Evolutionary conservation across 2,329 filamentous ascomycete species (phyloP), one percentile per base, ranked within the genome.

Genomic region (Pleoardoris graminearum): DNA sequence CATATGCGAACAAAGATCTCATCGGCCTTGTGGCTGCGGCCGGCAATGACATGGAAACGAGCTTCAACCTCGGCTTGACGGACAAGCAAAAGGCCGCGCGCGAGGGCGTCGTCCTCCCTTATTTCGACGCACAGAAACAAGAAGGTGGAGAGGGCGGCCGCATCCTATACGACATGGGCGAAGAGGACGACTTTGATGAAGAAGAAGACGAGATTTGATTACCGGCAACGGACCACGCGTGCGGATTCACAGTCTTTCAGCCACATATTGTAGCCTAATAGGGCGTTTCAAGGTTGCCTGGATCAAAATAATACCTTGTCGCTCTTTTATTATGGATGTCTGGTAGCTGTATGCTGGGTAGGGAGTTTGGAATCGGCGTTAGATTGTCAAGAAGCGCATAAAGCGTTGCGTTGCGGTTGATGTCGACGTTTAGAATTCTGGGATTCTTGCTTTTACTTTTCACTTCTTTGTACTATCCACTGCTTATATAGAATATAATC

Each of bases 91-190:
- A 89, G 63, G 81, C 82, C 59, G 93, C 96, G 45, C 80, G 94
- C 22, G 93, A 97, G 65, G 90, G 89, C 0, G 90, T 99, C 7
- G 89, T 97, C 35, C 72, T 97, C 72, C 94, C 94, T 14, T 97
- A 99, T 72, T 97, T 95, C 74, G 94, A 99, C 77, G 94, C 94
- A 21, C 94, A 99, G 80, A 90, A 85, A 48, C 87, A 86, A 2
- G 73, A 78, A 52, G 83, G 82, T 4, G 92, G 92, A 0, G 91
- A 96, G 65, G 93, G 94, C 4, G 94, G 94, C 0, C 82, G 93
- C 55, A 99, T 99, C 60, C 70, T 99, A 66, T 99, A 99, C 71
- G 93, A 97, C 63, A 96, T 97, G 89, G 93, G 92, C 1, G 84
- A 86, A 57, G 94, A 97, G 76, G 94, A 99, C 74, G 91, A 97